Evolutionary conservation across 129 eudicot genomes (phyloP), one percentile per base, ranked within the genome.

Genomic region (Arctium lappa): DNA sequence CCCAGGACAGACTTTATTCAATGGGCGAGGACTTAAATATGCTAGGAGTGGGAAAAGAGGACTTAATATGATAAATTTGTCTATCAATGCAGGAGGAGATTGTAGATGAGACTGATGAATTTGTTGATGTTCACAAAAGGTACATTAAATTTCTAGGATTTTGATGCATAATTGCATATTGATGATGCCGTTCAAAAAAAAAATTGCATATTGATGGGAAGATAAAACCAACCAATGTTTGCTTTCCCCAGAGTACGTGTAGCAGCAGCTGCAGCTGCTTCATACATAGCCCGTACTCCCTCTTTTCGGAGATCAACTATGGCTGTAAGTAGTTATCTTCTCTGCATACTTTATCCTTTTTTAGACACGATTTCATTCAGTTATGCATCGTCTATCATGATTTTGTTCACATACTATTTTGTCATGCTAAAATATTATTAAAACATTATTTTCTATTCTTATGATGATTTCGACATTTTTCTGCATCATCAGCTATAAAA

Each of bases 101-200:
- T 79, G 97, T 95, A 3, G 99, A 95, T 60, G 99, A 95, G 89
- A 95, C 99, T 16, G 99, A 95, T 89, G 99, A 93, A 80, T 95
- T 46, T 89, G 93, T 95, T 80, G 99, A 95, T 91, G 99, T 95
- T 37, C 99, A 95, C 70, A 95, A 95, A 80, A 93, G 98, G 99
- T 93, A 80, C 39, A 29, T 80, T 27, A 29, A 39, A 16, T 34
- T 62, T 33, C 3, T 40, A 42, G 32, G 60, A 16, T 56, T 36
- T 6, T 33, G 11, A 69, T 84, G 56, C 66, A 22, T 22, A 22
- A 22, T 22, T 22, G 27, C 27, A 22, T 22, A 22, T 22, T 22
- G 27, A 22, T 22, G 27, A 22, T 22, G 27, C 27, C 27, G 27
- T 22, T 22, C 27, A 22, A 22, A 22, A 22, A 22, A 22, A 22